Evolutionary conservation across 179 eudicot genomes (phyloP).

Genomic region (Drosera spatulata): DNA sequence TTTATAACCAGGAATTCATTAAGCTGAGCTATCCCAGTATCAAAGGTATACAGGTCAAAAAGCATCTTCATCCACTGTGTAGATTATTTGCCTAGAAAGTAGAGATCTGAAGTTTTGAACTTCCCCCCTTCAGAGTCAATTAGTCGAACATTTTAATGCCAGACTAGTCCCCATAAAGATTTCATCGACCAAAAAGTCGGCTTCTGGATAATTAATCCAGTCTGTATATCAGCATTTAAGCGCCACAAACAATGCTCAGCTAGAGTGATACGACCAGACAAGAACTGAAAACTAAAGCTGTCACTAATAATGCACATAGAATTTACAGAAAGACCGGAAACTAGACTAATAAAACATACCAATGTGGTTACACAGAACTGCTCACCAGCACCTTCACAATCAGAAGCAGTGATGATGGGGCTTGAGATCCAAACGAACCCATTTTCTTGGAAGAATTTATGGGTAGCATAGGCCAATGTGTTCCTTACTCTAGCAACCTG

Average conservation of each 20-base stretch:
- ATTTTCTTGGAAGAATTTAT: slow-evolving; percentile 91
- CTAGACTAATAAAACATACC: slow-evolving; percentile 32
- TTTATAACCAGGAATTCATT: no score
- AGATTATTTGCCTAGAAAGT: neutral
- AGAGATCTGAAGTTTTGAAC: neutral
- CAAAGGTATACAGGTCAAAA: neutral
- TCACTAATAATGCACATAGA: neutral
- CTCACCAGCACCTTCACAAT: slow-evolving; percentile 99
- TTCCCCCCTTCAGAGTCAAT: no score
- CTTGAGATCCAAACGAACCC: slow-evolving; percentile 98
- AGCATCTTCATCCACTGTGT: neutral
- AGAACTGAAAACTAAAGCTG: neutral
- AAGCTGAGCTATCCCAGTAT: no score
- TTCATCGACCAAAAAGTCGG: no score
- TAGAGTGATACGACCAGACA: neutral
- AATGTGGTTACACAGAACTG: slow-evolving; percentile 96
- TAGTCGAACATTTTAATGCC: no score
- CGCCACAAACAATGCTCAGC: neutral
- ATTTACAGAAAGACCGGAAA: neutral
- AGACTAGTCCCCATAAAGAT: no score
- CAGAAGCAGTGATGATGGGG: slow-evolving; percentile 95
- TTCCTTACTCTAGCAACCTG: slow-evolving; percentile 98
- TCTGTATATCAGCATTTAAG: no score
- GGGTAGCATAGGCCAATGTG: slow-evolving; percentile 91
- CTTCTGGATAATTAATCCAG: no score